Evolutionary conservation across 1,139 yeast genomes (phyloP).

Genomic region (Kluyveromyces sp.): DNA sequence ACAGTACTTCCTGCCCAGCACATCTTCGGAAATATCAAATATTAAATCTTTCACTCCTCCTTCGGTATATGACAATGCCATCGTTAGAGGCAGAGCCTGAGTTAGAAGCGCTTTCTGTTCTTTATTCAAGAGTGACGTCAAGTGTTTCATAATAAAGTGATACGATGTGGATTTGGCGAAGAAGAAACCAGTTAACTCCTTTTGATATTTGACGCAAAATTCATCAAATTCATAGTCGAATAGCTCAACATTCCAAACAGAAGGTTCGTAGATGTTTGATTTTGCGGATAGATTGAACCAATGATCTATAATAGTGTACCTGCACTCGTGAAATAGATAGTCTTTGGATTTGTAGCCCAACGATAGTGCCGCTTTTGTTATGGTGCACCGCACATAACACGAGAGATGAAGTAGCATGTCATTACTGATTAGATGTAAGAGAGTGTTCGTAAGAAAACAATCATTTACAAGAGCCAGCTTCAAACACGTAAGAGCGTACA

Average conservation of each 20-base stretch:
- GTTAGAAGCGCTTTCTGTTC: conserved; percentile 24
- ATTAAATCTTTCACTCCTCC: conserved; percentile 39
- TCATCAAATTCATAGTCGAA: conserved; percentile 21
- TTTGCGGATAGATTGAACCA: conserved; percentile 14
- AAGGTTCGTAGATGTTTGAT: conserved; percentile 1
- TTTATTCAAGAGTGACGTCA: conserved; percentile 10
- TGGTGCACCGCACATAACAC: conserved; percentile 11
- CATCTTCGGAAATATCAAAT: conserved; percentile 23
- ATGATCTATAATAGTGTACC: conserved; percentile 18
- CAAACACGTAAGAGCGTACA: conserved; percentile 15
- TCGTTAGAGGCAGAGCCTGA: conserved; percentile 34
- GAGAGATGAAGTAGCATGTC: conserved; percentile 38
- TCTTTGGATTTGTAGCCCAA: conserved; percentile 9
- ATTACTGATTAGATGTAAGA: conserved; percentile 17
- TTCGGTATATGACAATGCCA: conserved; percentile 42
- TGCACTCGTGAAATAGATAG: conserved; percentile 21
- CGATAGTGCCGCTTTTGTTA: conserved; percentile 9
- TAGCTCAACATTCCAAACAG: conserved; percentile 22
- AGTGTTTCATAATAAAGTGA: conserved; percentile 7
- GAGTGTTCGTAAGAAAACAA: conserved; percentile 12
- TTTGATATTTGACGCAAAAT: conserved; percentile 17
- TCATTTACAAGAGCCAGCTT: conserved; percentile 16
- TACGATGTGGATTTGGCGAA: conserved; percentile 20
- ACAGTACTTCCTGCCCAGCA: conserved; percentile 17
- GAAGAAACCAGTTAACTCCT: conserved; percentile 19